Base-by-base conservation (phyloP, 2,329 filamentous ascomycete species). In the Fusarium hainanense region DNA sequence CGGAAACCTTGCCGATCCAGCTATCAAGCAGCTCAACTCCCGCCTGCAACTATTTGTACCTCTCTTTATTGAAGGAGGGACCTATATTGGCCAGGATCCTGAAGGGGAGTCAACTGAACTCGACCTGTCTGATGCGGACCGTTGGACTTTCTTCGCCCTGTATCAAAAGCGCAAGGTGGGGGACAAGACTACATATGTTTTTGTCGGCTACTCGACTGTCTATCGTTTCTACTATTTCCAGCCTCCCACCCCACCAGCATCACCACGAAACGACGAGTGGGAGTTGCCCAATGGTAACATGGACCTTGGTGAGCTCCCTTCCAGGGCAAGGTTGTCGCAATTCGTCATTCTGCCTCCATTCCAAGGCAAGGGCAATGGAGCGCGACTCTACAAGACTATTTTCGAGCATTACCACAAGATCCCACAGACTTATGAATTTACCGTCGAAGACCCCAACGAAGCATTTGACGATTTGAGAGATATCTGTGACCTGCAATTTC, bases 11-110 rank as follows among this genome's bases (percentile, higher is more conserved):
- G 85, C 87, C 4, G 90, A 98, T 76, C 82, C 87, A 1, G 85
- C 85, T 18, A 89, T 97, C 43, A 87, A 88, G 75, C 86, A 90
- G 74, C 83, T 98, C 41, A 84, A 97, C 75, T 89, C 89, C 66
- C 93, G 94, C 54, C 88, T 97, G 69, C 94, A 97, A 81, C 89
- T 98, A 58, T 84, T 97, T 37, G 88, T 94, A 7, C 89, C 93
- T 18, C 85, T 98, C 63, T 97, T 94, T 78, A 98, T 99, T 66
- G 97, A 99, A 79, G 96, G 93, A 28, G 96, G 94, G n/a, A 92
- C 89, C 7, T 89, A 89, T 40, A 89, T 98, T 47, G 88, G 82
- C 12, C 76, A 82, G 37, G 78, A 83, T 30, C 74, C 72, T 3
- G 79, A 84, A 7, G 80, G 80, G 6, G 79, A 84, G 4, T 89